A percentile compares a stretch with the other conserved stretches of the same genome.
phyloP scores from a whole-genome alignment of 306 rosid genomes.

The Glycine soja region DNA sequence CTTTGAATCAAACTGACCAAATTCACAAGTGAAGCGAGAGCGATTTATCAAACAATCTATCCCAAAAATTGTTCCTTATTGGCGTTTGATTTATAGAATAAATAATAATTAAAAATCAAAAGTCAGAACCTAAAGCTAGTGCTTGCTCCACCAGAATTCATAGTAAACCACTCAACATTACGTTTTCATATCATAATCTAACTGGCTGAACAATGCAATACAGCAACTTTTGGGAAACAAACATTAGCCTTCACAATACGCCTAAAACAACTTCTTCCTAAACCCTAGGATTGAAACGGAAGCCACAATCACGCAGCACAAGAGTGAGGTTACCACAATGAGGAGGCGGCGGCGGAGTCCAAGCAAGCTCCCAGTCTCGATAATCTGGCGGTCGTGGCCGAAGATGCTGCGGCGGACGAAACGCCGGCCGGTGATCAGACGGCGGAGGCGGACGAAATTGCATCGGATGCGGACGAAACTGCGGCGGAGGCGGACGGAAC shows the following conservation, averaged over 20 bases:
- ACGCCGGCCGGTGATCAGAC: neutral
- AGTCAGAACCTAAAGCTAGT: slow-evolving; percentile 3
- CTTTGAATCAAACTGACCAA: slow-evolving; percentile 10
- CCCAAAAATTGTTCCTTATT: neutral
- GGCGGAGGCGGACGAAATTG: slow-evolving; percentile 29
- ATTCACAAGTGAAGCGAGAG: slow-evolving; percentile 14
- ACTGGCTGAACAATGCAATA: neutral
- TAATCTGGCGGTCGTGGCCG: slow-evolving; percentile 55
- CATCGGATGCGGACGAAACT: neutral
- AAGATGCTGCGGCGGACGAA: slow-evolving; percentile 30
- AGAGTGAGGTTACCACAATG: slow-evolving; percentile 57
- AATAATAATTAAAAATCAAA: neutral
- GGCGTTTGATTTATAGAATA: slow-evolving; percentile 13
- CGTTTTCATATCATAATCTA: slow-evolving; percentile 30
- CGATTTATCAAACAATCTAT: slow-evolving; percentile 1
- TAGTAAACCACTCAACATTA: slow-evolving; percentile 8
- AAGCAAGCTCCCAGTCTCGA: slow-evolving; percentile 81
- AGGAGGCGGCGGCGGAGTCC: slow-evolving; percentile 53
- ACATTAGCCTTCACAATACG: neutral
- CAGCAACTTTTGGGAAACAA: slow-evolving; percentile 26
- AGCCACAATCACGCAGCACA: neutral
- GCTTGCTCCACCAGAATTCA: slow-evolving; percentile 3
- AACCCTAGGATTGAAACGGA: slow-evolving; percentile 20
- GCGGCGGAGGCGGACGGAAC: neutral
- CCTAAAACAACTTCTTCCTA: neutral